These are phyloP conservation scores for Triticum timopheevii DNA, from an alignment of 176 grass and related monocot genomes.

Conservation along the genomic window DNA sequence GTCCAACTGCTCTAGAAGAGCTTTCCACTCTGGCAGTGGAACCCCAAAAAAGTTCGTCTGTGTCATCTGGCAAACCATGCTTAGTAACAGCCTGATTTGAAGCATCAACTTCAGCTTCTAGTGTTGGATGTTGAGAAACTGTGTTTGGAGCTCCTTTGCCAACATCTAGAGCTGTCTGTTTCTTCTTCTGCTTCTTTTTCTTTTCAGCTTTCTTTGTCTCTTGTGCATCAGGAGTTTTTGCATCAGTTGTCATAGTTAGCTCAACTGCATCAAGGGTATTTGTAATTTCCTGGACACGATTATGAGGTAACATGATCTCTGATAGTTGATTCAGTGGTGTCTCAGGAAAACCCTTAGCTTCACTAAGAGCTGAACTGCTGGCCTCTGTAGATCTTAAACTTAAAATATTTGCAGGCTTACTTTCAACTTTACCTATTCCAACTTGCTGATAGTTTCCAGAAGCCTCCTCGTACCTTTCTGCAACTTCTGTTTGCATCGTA, in stretches of 20 bases:
- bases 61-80: constrained; percentile 44
- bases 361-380: constrained; percentile 16
- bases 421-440: constrained; percentile 20
- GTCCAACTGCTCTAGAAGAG: constrained; percentile 21
- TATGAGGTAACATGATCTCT: constrained; percentile 30
- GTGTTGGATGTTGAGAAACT: constrained; percentile 40
- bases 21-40: constrained; percentile 31
- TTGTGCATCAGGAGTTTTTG: constrained; percentile 42
- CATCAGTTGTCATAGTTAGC: constrained; percentile 37
- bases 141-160: constrained; percentile 53
- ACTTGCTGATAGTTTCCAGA: constrained; percentile 16
- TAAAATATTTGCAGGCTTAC: constrained; percentile 17
- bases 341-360: constrained; percentile 15
- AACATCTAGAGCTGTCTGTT: constrained; percentile 50
- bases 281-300: constrained; percentile 44
- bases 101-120: constrained; percentile 47
- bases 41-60: constrained; percentile 49
- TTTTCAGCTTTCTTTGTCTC: constrained; percentile 87
- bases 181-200: constrained; percentile 95
- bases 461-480: background rate
- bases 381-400: constrained; percentile 27
- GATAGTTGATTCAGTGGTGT: constrained; percentile 20
- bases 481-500: constrained; percentile 13
- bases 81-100: constrained; percentile 53
- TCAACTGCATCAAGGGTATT: constrained; percentile 14